A percentile compares a stretch with the other conserved stretches of the same genome.
Conservation (phyloP, 805 yeast genomes). For the Brettanomyces anomalus region DNA sequence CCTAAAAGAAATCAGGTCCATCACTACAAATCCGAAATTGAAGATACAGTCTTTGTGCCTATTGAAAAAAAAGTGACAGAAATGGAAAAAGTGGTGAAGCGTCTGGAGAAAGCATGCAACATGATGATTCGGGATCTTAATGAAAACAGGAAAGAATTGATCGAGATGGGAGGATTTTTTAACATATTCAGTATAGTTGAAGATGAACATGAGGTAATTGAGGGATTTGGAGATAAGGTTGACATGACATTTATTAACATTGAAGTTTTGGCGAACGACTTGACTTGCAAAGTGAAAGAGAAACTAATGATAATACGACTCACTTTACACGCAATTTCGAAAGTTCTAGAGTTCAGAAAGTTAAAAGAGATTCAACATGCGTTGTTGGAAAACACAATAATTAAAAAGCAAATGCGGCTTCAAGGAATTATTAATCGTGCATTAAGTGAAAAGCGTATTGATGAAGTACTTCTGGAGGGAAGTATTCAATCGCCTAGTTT, state of each 20-base stretch:
- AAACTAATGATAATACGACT: slow-evolving; percentile 40
- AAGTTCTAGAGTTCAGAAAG: slow-evolving; percentile 40
- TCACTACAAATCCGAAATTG: slow-evolving; percentile 20
- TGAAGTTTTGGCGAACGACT: slow-evolving; percentile 33
- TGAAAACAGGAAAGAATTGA: slow-evolving; percentile 28
- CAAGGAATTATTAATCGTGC: slow-evolving; percentile 19
- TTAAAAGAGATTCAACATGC: slow-evolving; percentile 42
- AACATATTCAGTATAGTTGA: slow-evolving; percentile 45
- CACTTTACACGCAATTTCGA: slow-evolving; percentile 33
- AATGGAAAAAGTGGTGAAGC: slow-evolving; percentile 9
- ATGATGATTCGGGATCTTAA: slow-evolving; percentile 32
- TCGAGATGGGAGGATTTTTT: slow-evolving; percentile 48
- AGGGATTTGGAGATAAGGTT: slow-evolving; percentile 43
- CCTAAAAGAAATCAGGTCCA: slow-evolving; percentile 25
- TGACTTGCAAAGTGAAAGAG: slow-evolving; percentile 38
- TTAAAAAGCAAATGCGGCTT: slow-evolving; percentile 29
- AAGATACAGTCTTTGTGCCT: slow-evolving; percentile 18
- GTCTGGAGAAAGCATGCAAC: slow-evolving; percentile 30
- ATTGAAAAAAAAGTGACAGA: slow-evolving; percentile 16
- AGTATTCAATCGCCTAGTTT: slow-evolving; percentile 25
- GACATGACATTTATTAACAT: slow-evolving; percentile 42
- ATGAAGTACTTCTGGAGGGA: slow-evolving; percentile 15
- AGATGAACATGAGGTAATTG: slow-evolving; percentile 28
- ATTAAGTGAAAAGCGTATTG: slow-evolving; percentile 15
- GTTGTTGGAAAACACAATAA: slow-evolving; percentile 29